These are phyloP conservation scores for Tritrichomonas foetus DNA, from an alignment of 208 protist species.

Conservation along the genomic window DNA sequence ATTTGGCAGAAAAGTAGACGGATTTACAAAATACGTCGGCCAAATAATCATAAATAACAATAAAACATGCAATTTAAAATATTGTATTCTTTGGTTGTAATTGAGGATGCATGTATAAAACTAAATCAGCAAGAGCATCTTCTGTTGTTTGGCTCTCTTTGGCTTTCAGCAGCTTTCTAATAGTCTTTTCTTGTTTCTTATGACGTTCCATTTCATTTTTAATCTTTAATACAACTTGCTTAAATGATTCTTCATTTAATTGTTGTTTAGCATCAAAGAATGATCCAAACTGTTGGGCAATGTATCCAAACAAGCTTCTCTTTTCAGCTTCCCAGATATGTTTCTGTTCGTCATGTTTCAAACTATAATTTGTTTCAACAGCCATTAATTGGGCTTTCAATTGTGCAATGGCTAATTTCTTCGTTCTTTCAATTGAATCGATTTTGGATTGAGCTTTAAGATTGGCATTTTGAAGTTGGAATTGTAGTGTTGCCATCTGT, in stretches of 20 bases:
- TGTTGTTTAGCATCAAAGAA: not conserved
- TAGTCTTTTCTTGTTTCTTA: not conserved
- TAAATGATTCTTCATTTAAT: conserved; percentile 1
- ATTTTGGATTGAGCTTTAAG: no score
- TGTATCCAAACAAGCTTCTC: not conserved
- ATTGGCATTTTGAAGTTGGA: no score
- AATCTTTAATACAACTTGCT: not conserved
- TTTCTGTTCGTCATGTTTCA: not conserved
- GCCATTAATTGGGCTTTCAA: not conserved
- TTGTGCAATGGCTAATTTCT: not conserved
- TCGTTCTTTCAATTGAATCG: not conserved
- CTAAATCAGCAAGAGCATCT: not conserved
- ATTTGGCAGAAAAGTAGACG: no score
- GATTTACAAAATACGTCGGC: no score
- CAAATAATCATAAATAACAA: no score
- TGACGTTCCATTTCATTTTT: not conserved
- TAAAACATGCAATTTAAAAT: no score
- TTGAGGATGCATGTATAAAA: not conserved
- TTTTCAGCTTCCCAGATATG: not conserved
- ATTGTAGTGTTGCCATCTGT: no score
- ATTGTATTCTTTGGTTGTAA: no score
- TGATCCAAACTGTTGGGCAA: not conserved
- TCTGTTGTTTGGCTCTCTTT: not conserved
- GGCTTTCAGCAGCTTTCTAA: not conserved
- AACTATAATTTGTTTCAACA: not conserved